A percentile compares a stretch with the other conserved stretches of the same genome.
phyloP scores from a whole-genome alignment of 441 rosid species.

The Pelargonium myrrhifolium region DNA sequence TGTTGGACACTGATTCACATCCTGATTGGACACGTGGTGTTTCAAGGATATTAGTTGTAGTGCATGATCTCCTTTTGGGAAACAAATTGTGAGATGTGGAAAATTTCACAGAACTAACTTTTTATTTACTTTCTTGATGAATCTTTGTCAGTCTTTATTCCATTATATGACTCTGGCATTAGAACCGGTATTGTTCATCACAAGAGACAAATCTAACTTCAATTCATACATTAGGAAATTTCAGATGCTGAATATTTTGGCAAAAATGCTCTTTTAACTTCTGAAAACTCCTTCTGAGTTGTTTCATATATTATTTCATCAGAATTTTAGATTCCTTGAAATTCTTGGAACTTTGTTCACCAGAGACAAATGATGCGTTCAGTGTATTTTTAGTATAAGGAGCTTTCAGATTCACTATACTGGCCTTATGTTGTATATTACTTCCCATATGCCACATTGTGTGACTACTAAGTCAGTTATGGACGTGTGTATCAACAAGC shows the following conservation, averaged over 20 bases:
- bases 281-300: too few species aligned
- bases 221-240: background rate
- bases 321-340: background rate
- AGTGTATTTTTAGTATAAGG: background rate
- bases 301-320: background rate
- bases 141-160: background rate
- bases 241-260: background rate
- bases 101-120: background rate
- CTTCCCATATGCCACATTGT: background rate
- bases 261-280: background rate
- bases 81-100: background rate
- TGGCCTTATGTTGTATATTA: background rate
- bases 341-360: background rate
- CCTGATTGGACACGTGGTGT: too few species aligned
- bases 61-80: background rate
- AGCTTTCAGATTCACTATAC: background rate
- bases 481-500: background rate
- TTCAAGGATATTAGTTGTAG: too few species aligned
- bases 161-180: background rate
- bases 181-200: background rate
- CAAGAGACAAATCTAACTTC: background rate
- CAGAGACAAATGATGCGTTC: background rate
- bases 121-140: background rate
- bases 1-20: too few species aligned
- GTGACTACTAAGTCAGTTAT: background rate